Conservation (phyloP, 495 filamentous ascomycete genomes). For the Lasiosphaeriaceae sp. region DNA sequence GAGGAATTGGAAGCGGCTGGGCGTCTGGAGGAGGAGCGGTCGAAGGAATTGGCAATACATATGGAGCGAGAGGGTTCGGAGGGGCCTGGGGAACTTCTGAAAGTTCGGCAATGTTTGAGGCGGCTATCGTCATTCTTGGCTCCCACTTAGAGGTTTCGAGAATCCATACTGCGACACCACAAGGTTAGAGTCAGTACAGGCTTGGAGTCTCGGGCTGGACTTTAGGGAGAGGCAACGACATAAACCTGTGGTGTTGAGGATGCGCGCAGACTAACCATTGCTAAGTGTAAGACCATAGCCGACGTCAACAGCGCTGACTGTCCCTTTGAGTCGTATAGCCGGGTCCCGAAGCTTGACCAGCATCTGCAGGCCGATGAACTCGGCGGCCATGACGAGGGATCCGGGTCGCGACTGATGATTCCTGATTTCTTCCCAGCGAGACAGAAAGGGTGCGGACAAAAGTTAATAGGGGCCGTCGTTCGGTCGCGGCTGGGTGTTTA, state of each 20-base stretch:
- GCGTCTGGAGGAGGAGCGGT: not conserved
- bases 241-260: too few relatives aligned
- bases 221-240: too few relatives aligned
- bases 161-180: slow-evolving; percentile 18
- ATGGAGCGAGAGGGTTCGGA: not conserved
- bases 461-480: not conserved
- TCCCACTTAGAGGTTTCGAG: slow-evolving; percentile 29
- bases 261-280: slow-evolving; percentile 60
- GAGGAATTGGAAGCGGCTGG: not conserved
- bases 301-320: slow-evolving; percentile 65
- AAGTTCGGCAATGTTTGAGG: slow-evolving; percentile 37
- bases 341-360: slow-evolving; percentile 68
- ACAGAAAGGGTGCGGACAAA: not conserved
- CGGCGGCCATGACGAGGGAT: slow-evolving; percentile 27
- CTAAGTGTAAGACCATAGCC: slow-evolving; percentile 70
- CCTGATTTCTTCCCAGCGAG: not conserved
- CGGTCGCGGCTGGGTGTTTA: too few relatives aligned
- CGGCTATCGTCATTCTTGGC: slow-evolving; percentile 31
- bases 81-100: slow-evolving; percentile 22
- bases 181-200: not conserved
- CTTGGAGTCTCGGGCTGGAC: not conserved
- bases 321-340: slow-evolving; percentile 62
- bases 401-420: not conserved
- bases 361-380: slow-evolving; percentile 79
- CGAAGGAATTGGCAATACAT: not conserved